Base-by-base conservation (phyloP, 2,329 filamentous ascomycete species). In the Ilyonectria sp. region DNA sequence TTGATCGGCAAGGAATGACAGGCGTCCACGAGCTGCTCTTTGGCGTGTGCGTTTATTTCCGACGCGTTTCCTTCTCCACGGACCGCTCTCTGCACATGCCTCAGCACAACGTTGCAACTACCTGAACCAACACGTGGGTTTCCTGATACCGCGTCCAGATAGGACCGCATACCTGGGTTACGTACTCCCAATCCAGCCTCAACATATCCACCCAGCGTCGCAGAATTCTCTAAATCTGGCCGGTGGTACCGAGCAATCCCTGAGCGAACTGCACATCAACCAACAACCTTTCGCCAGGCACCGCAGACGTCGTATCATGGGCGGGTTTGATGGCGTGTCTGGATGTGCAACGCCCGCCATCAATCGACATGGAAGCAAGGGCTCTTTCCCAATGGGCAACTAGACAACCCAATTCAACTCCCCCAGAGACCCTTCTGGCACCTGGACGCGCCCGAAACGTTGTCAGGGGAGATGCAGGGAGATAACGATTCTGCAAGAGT, bases 251-350 rank as follows among this genome's bases (percentile, higher is more conserved):
- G 33, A 21, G 11, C 8, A 33, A 60, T 52, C 63, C 63, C 52
- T 52, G 57, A 19, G 29, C 3, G 19, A 35, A 17, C 58, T 44
- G 58, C 29, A 21, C 26, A 35, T 33, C 43, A 23, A 40, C 56
- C 56, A 65, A 44, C 49, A 60, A 29, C 43, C 37, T 3, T 54
- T 9, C 23, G 17, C 50, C 26, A 6, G 37, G 54, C 50, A 56
- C 57, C 63, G 57, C 40, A 57, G 26, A 60, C n/a, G 57, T 65
- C 63, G 63, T 65, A 65, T 65, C 63, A 60, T 60, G 43, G 37
- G 57, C 57, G 63, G 57, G 35, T 49, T 60, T 26, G 29, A 56
- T 65, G 63, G 57, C 57, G 57, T 60, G 57, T 65, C 46, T 11
- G 15, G 33, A 37, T 37, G 33, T 19, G 44, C 37, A 35, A 31